Base-by-base conservation (phyloP, 179 eudicot species). In the Beta corolliflora region DNA sequence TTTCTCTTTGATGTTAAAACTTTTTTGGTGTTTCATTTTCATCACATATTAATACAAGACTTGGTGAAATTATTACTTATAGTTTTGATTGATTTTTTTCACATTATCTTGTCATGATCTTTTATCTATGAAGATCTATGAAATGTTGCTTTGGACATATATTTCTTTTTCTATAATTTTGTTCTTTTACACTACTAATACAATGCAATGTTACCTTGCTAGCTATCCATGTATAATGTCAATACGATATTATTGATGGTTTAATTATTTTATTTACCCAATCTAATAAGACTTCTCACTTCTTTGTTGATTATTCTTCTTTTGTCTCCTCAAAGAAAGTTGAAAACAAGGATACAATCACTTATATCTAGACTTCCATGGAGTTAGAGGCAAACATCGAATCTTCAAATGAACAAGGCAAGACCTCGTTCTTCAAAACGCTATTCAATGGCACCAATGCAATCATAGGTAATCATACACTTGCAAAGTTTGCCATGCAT, bases 401-500 rank as follows among this genome's bases (percentile, higher is more conserved):
- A 46, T 41, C 63, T 5, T 48, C 65, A 16, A 14, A 52, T 70
- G 80, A 80, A 61, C 81, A 79, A 83, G 80, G 83, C 63, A 80
- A 84, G 9, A 70, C 81, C 71, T 84, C 86, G 1, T 76, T 84
- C 60, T 71, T 84, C 54, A 84, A 84, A 66, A 84, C 86, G 18
- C 25, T 84, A 29, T 84, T 84, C 81, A 80, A 84, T 56, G 86
- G 81, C 71, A 80, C 76, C 69, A 84, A 84, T 64, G 75, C 86
- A 1, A 58, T 84, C 44, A 46, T 84, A 80, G 86, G 86, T 84
- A 48, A 10, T 55, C 0, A 10, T 48, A 10, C 7, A 36, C 75
- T n/a, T 48, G 52, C 44, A 8, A 0, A 23, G 5, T 19, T 50
- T 15, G 29, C 36, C 50, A 66, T 66, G 11, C 12, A 66, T 2